Evolutionary conservation across 108 stramenopile species (phyloP), one percentile per base, ranked within the genome.

Genomic region (Cyclotella atomus): DNA sequence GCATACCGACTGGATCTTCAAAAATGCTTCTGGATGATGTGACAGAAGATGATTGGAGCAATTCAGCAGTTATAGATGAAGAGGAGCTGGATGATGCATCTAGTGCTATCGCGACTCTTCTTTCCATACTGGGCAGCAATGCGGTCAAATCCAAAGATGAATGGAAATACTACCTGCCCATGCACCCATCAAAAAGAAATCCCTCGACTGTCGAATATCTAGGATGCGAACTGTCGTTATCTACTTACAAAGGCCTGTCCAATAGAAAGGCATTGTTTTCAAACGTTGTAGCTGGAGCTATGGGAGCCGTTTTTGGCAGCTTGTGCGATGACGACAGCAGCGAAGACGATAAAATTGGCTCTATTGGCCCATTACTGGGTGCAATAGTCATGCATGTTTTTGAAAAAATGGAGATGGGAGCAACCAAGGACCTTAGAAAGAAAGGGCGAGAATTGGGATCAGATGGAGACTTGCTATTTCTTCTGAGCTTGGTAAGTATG

Each of bases 341-440:
- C 5, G 61, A 65, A n/a, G 61, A 46, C 3, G 73, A 68, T 36
- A 29, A 33, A 41, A 56, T 69, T 14, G 72, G 68, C 3, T 65
- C 32, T 23, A 43, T 83, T 30, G 62, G 73, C 25, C 78, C 83
- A 4, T 43, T 83, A 17, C 19, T 80, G 32, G 83, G 77, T 30
- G 70, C 83, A 5, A 69, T 83, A 34, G 63, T 80, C 16, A 71
- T 79, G 75, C 78, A 75, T 28, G 74, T 70, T 0, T 64, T 83
- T 45, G 38, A 34, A 2, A 59, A 67, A 64, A 43, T 83, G 41
- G 74, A 76, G 73, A 80, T 65, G 49, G 78, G 80, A 43, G 55
- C 43, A 12, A 1, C 16, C 29, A 65, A 49, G 19, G 45, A 16
- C 0, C 27, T 44, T 17, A 52, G 28, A 33, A 71, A 71, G 36